phyloP scores from a whole-genome alignment of 2,329 filamentous ascomycete species.

The Gremmenia infestans region DNA sequence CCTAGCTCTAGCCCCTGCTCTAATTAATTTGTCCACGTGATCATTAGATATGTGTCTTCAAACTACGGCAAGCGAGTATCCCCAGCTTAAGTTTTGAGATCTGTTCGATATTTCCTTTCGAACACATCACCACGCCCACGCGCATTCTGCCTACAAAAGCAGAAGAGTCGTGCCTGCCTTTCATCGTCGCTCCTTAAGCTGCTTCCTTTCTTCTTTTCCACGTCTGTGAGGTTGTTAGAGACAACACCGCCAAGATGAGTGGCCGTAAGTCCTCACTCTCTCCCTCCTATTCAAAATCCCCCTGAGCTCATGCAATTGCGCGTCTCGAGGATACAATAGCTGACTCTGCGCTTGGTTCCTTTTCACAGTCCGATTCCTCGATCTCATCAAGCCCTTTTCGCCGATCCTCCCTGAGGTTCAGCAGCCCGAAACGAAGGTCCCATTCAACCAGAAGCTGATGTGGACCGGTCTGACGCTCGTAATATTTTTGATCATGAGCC shows the following conservation, averaged over 20 bases:
- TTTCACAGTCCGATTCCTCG: conserved; percentile 86
- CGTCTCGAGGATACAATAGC: conserved; percentile 13
- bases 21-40: too few relatives aligned
- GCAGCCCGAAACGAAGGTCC: conserved; percentile 95
- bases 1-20: too few relatives aligned
- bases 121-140: conserved; percentile 27
- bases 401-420: conserved; percentile 99
- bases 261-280: conserved; percentile 33
- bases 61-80: conserved; percentile 17
- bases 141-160: conserved; percentile 25
- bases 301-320: conserved; percentile 17
- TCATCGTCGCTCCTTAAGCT: conserved; percentile 28
- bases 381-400: conserved; percentile 99
- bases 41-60: too few relatives aligned
- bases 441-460: conserved; percentile 98
- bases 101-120: conserved; percentile 26
- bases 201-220: conserved; percentile 28
- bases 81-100: conserved; percentile 17
- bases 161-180: conserved; percentile 24
- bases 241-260: conserved; percentile 38
- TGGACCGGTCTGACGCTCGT: conserved; percentile 91
- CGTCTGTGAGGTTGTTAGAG: conserved; percentile 33
- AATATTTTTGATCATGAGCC: conserved; percentile 99
- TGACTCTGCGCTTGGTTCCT: conserved; percentile 20
- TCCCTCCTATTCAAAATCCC: conserved; percentile 8